Conservation (phyloP, 192 early-diverging fungal genomes). For the Coemansia furcata region DNA sequence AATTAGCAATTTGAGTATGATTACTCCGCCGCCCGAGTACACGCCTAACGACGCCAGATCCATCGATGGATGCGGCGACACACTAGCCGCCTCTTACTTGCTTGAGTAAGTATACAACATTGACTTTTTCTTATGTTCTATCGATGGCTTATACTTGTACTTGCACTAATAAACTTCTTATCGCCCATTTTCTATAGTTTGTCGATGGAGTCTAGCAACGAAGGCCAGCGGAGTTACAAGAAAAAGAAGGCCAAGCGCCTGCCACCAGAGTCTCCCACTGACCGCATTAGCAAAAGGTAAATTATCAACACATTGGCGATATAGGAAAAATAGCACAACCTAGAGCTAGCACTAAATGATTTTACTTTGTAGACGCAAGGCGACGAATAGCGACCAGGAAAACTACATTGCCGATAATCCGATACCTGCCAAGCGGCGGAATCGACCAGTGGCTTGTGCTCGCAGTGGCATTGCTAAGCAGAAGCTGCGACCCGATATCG, state of each 20-base stretch:
- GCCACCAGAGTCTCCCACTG: conserved; percentile 9
- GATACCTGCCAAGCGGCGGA: background rate
- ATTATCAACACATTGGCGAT: background rate
- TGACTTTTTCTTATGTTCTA: background rate
- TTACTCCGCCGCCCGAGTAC: conserved; percentile 14
- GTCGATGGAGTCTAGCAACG: background rate
- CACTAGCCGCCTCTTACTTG: conserved; percentile 1
- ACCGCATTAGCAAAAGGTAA: conserved; percentile 14
- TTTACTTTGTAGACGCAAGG: conserved; percentile 4
- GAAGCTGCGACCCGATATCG: background rate
- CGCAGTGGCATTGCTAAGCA: background rate
- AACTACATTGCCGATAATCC: background rate
- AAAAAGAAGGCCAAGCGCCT: background rate
- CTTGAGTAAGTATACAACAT: background rate
- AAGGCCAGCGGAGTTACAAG: background rate
- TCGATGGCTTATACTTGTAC: background rate
- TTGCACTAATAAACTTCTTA: background rate
- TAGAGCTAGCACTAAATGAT: background rate
- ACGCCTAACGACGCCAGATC: background rate
- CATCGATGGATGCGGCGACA: conserved; percentile 9
- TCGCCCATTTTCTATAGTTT: background rate
- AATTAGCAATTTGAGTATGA: conserved; percentile 11
- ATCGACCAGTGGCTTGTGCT: background rate
- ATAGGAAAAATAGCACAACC: background rate
- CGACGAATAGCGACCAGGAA: background rate